Evolutionary conservation across 164 flowering plant species (phyloP).

Genomic region (Macadamia integrifolia): DNA sequence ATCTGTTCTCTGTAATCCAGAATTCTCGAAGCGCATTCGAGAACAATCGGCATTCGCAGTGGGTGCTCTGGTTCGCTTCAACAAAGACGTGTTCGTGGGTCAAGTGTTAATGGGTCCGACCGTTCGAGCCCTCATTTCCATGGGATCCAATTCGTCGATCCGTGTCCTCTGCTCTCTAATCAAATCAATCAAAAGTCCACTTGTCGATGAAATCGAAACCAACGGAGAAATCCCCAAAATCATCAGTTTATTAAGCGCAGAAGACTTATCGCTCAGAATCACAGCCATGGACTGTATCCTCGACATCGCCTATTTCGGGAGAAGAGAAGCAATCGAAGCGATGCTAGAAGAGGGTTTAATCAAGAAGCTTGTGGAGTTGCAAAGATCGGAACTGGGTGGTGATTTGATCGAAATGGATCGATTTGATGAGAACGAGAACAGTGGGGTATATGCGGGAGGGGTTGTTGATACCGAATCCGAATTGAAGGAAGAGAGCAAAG

Average conservation of each 20-base stretch:
- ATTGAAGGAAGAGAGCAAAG: conserved; percentile 12
- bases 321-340: conserved; percentile 61
- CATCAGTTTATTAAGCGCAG: conserved; percentile 23
- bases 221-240: conserved; percentile 40
- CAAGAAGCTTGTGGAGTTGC: conserved; percentile 49
- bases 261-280: conserved; percentile 19
- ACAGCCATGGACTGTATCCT: conserved; percentile 48
- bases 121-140: conserved; percentile 29
- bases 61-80: conserved; percentile 40
- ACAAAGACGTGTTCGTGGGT: conserved; percentile 71
- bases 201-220: conserved; percentile 49
- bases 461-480: not conserved
- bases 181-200: conserved; percentile 47
- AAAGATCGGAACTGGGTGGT: conserved; percentile 47
- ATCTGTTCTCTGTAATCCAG: conserved; percentile 34
- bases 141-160: conserved; percentile 28
- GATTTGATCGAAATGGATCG: conserved; percentile 37
- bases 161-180: conserved; percentile 39
- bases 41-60: conserved; percentile 32
- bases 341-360: conserved; percentile 51
- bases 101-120: conserved; percentile 43
- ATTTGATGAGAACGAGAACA: conserved; percentile 11
- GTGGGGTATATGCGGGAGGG: not conserved
- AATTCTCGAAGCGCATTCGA: conserved; percentile 29
- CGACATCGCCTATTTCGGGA: conserved; percentile 63